Conservation (phyloP, 495 filamentous ascomycete species). For the Cercophora samala region DNA sequence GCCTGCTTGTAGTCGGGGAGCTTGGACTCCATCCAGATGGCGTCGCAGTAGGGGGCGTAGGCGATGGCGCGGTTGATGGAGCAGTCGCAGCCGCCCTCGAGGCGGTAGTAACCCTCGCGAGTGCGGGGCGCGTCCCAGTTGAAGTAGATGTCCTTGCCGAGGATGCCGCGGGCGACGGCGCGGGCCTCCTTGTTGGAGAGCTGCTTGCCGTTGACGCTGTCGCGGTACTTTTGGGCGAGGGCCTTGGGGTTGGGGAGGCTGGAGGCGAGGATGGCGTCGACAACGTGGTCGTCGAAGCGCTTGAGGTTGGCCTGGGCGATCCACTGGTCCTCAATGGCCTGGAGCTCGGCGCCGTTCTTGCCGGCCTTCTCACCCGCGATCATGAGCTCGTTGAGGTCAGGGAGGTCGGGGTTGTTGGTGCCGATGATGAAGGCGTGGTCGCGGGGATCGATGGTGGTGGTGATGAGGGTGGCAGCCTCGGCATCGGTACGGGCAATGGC, state of each 20-base stretch:
- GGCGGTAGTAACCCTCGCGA: constrained; percentile 89
- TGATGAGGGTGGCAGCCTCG: constrained; percentile 96
- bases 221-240: constrained; percentile 62
- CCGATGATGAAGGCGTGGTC: constrained; percentile 94
- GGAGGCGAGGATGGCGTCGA: constrained; percentile 68
- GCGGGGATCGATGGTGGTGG: constrained; percentile 88
- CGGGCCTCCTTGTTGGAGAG: constrained; percentile 72
- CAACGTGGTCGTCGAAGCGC: constrained; percentile 85
- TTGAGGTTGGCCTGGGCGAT: constrained; percentile 76
- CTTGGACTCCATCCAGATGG: constrained; percentile 99
- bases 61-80: constrained; percentile 88
- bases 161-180: constrained; percentile 75
- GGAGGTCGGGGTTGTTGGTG: constrained; percentile 76
- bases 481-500: constrained; percentile 94
- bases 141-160: constrained; percentile 80
- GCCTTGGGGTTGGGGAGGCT: constrained; percentile 60
- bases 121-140: constrained; percentile 92
- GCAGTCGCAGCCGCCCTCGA: constrained; percentile 86
- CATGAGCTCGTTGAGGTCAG: constrained; percentile 90
- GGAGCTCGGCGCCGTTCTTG: constrained; percentile 75
- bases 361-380: constrained; percentile 76
- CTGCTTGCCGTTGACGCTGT: constrained; percentile 67
- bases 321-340: constrained; percentile 93
- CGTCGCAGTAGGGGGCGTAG: constrained; percentile 89
- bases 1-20: constrained; percentile 90